phyloP scores from a whole-genome alignment of 2,329 filamentous ascomycete species.

The Trichoderma hamatum region DNA sequence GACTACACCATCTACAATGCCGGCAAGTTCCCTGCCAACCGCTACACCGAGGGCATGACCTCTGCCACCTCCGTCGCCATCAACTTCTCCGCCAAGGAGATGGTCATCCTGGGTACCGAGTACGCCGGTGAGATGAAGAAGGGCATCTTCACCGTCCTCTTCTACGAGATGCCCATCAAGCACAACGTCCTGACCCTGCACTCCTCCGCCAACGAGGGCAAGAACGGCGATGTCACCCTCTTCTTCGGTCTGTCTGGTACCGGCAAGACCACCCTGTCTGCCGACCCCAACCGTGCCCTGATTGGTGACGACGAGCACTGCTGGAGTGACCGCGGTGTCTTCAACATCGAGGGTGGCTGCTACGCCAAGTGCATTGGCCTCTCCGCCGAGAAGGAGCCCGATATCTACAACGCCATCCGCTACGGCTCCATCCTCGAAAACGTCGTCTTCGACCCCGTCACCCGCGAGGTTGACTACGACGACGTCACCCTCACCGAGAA shows the following conservation, averaged over 20 bases:
- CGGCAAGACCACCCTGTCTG: conserved; percentile 97
- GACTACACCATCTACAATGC: conserved; percentile 99
- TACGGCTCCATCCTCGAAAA: conserved; percentile 98
- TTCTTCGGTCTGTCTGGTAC: conserved; percentile 99
- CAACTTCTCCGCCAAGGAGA: conserved; percentile 99
- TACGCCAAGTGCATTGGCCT: conserved; percentile 99
- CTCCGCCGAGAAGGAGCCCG: conserved; percentile 97
- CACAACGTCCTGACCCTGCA: conserved; percentile 98
- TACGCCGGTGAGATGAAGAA: conserved; percentile 88
- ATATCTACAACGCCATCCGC: conserved; percentile 94
- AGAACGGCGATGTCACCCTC: conserved; percentile 92
- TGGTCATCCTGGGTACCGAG: conserved; percentile 99
- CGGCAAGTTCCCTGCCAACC: conserved; percentile 96
- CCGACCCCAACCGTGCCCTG: conserved; percentile 91
- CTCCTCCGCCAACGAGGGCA: conserved; percentile 97
- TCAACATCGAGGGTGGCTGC: conserved; percentile 99
- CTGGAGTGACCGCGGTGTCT: conserved; percentile 95
- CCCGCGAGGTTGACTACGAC: conserved; percentile 92
- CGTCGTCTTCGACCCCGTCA: conserved; percentile 92
- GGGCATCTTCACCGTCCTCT: conserved; percentile 97
- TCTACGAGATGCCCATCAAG: conserved; percentile 99
- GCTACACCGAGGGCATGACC: conserved; percentile 98
- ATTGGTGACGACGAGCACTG: conserved; percentile 99
- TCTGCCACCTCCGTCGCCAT: conserved; percentile 96
- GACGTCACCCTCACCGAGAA: conserved; percentile 95